Percentiles rank a stretch among this genome's conserved stretches.
phyloP scores from a whole-genome alignment of 805 yeast species.

The Sugiyamaella valdiviana region DNA sequence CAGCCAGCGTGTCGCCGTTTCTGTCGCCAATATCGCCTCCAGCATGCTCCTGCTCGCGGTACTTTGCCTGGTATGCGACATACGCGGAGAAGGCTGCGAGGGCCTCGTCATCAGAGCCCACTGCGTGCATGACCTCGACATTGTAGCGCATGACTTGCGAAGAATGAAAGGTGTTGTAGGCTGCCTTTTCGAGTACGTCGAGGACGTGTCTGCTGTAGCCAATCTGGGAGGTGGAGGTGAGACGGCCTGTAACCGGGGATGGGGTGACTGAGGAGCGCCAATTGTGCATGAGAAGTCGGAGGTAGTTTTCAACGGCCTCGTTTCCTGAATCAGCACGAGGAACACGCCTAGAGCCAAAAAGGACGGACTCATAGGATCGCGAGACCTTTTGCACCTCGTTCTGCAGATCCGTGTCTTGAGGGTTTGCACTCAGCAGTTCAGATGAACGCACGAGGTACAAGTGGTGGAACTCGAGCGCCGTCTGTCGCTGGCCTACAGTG shows the following conservation, averaged over 20 bases:
- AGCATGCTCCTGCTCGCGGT: slow-evolving; percentile 19
- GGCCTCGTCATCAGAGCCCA: slow-evolving; percentile 29
- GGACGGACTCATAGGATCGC: slow-evolving; percentile 11
- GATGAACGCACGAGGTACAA: neutral
- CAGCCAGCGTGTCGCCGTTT: slow-evolving; percentile 17
- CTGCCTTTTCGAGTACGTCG: slow-evolving; percentile 17
- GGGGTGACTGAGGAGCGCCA: slow-evolving; percentile 19
- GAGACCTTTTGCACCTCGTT: slow-evolving; percentile 14
- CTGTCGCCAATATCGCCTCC: slow-evolving; percentile 25
- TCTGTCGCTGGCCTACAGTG: slow-evolving; percentile 1
- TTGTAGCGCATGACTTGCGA: slow-evolving; percentile 29
- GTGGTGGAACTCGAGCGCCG: neutral
- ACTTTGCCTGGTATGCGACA: slow-evolving; percentile 25
- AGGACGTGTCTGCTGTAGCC: slow-evolving; percentile 16
- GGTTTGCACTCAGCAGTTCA: neutral
- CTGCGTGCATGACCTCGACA: slow-evolving; percentile 23
- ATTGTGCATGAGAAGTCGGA: slow-evolving; percentile 16
- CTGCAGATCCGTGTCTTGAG: slow-evolving; percentile 1
- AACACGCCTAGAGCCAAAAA: slow-evolving; percentile 13
- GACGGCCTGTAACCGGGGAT: slow-evolving; percentile 9
- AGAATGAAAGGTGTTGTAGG: slow-evolving; percentile 31
- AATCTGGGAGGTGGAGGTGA: slow-evolving; percentile 9
- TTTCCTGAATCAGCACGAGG: slow-evolving; percentile 24
- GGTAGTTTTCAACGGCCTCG: slow-evolving; percentile 19
- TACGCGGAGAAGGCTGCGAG: slow-evolving; percentile 30